Evolutionary conservation across 768 basidiomycete species (phyloP), one percentile per base, ranked within the genome.

Genomic region (Scleroderma citrinum): DNA sequence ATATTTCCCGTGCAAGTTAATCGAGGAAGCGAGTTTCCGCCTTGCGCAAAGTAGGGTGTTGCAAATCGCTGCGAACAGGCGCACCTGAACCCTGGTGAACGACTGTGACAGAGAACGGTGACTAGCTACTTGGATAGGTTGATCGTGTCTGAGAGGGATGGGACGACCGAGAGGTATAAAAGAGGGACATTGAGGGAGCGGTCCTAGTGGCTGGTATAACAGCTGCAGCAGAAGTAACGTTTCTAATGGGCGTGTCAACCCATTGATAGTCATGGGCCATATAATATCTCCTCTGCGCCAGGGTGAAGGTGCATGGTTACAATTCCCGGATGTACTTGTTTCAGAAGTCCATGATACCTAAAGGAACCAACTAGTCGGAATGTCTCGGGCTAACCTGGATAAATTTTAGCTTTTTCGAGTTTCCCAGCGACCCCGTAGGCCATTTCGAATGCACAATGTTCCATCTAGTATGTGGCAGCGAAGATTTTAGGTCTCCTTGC

Each of bases 31-130:
- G 34, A 13, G 34, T n/a, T 42, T 23, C 40, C 40, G 40, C 40
- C 40, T 42, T 14, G 13, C 16, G 23, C 40, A 26, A 35, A 35
- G 12, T 35, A 13, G n/a, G 34, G 13, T 35, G 34, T 24, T 42
- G 40, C 24, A 42, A 42, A 42, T 42, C 40, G 40, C 40, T 42
- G 40, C 40, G 40, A 42, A 35, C 34, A n/a, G 12, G 40, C 24
- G 12, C 24, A 11, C 23, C 24, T 26, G 40, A 42, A 24, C 40
- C 11, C 5, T 42, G 13, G 40, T 24, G 24, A 42, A n/a, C 5
- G 40, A 21, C 16, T 21, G 16, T 21, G 40, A 42, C 40, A 42
- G 16, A n/a, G 23, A 42, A 13, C 40, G 16, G 8, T 23, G 40
- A 11, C 24, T n/a, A 23, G 21, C 13, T 13, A n/a, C 24, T 7